A percentile compares a stretch with the other conserved stretches of the same genome.
Evolutionary conservation across 1,284 basidiomycete genomes (phyloP).

Genomic region (Tilletia setariae): DNA sequence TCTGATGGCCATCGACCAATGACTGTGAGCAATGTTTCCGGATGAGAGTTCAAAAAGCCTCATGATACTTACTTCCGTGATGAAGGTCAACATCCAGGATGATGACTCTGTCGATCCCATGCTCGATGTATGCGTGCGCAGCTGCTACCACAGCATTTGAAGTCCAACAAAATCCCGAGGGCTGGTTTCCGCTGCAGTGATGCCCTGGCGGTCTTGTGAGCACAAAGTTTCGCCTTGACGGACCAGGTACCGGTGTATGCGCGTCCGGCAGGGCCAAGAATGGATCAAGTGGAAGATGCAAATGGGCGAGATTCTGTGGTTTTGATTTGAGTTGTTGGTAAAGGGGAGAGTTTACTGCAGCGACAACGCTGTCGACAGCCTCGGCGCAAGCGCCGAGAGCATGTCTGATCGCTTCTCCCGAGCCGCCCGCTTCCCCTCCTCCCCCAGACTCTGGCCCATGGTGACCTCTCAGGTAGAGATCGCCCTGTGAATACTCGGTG

Average conservation of each 20-base stretch:
- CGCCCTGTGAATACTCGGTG: conserved; percentile 43
- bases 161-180: conserved; percentile 82
- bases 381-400: conserved; percentile 46
- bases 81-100: conserved; percentile 93
- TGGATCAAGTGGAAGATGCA: not conserved
- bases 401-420: conserved; percentile 44
- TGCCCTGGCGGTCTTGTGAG: conserved; percentile 52
- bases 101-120: conserved; percentile 74
- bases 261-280: not conserved
- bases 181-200: conserved; percentile 56
- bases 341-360: conserved; percentile 15
- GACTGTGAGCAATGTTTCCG: too few species aligned
- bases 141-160: conserved; percentile 89
- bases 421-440: conserved; percentile 32
- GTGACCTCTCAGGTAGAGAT: conserved; percentile 48
- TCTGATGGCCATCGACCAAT: conserved; percentile 63
- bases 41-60: too few species aligned
- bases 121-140: conserved; percentile 82
- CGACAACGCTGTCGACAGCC: conserved; percentile 47
- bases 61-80: conserved; percentile 58
- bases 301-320: not conserved
- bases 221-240: conserved; percentile 48
- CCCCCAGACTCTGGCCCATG: not conserved
- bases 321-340: not conserved
- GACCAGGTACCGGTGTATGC: conserved; percentile 10